Base-by-base conservation (phyloP, 768 basidiomycete genomes). In the Podaxis sp. region DNA sequence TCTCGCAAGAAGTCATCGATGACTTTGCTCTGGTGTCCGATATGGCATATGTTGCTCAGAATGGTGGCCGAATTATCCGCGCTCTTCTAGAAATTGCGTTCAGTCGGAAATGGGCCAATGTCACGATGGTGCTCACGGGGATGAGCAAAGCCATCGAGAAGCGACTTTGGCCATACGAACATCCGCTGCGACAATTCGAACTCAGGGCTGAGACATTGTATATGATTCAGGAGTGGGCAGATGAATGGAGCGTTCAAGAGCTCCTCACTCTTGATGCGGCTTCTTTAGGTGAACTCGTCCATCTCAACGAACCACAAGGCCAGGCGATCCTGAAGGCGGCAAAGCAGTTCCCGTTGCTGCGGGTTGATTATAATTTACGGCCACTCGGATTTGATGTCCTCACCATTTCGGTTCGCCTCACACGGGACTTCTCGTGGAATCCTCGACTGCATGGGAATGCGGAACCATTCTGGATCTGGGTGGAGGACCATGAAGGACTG, bases 21-120 rank as follows among this genome's bases (percentile, higher is more conserved):
- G 97, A 99, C 73, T 99, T 97, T 67, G 97, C 97, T 7, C 77
- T 99, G 61, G 89, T 98, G 5, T 98, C 97, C 0, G 97, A 99
- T 69, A 89, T 86, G 69, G 93, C 89, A 1, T 99, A 96, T 69
- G 93, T 87, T 44, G 91, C 95, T 23, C 95, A 98, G 70, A 99
- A 98, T 67, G 91, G 89, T 14, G 95, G 90, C 16, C 90, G 97
- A 62, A 98, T 99, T 64, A 81, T 93, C 57, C 87, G 97, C n/a
- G 93, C 95, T 46, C 78, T 99, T 1, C 82, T 98, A 14, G 97
- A 99, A 70, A 96, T 98, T 32, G 93, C 91, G 0, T 84, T 98
- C 67, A 93, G 93, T 71, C 85, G 84, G 63, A 94, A 95, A 71
- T 98, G 91, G 92, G 95, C 95, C 2, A 86, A 80, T 65, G 88